Base-by-base conservation (phyloP, 495 filamentous ascomycete species). In the Trichoderma erinaceum region DNA sequence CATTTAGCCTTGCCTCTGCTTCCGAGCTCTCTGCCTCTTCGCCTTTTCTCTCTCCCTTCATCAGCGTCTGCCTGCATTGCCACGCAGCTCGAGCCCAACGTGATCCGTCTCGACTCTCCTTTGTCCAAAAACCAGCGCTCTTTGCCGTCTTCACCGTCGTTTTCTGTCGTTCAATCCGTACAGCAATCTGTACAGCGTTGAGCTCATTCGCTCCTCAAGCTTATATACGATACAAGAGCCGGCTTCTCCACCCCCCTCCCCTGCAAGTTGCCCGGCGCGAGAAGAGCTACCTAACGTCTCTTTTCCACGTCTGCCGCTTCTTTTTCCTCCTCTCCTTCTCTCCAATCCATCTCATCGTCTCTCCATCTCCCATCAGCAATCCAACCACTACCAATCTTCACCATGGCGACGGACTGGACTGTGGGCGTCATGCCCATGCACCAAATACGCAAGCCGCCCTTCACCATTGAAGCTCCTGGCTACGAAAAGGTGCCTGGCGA, bases 401-500 rank as follows among this genome's bases (percentile, higher is more conserved):
- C 35, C 61, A 78, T 78, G 77, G 35, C 35, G 35, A 69, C 77
- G 65, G 65, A 66, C 65, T 75, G 76, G 61, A 70, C 64, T 35
- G 70, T 73, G 68, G 77, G 77, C 44, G 70, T 76, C 21, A 71
- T 78, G 67, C 81, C 81, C 23, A 73, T 83, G 41, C 46, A 72
- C 64, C 81, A 78, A 71, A 78, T 80, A 35, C 75, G 82, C 32
- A 80, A 81, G 63, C 79, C 80, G 18, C 85, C 86, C 15, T 86
- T 82, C 75, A 84, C 80, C 52, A 77, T 87, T 66, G 85, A 87
- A 67, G 82, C 79, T 13, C 75, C 85, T 12, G 83, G 79, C 35
- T 75, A 68, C 70, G 66, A 76, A 68, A 78, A 81, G 38, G 78
- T 85, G 63, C 76, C 83, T 38, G 87, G 87, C 74, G 87, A 90